Conservation (phyloP, 768 basidiomycete species). For the Calocybe cyanea region DNA sequence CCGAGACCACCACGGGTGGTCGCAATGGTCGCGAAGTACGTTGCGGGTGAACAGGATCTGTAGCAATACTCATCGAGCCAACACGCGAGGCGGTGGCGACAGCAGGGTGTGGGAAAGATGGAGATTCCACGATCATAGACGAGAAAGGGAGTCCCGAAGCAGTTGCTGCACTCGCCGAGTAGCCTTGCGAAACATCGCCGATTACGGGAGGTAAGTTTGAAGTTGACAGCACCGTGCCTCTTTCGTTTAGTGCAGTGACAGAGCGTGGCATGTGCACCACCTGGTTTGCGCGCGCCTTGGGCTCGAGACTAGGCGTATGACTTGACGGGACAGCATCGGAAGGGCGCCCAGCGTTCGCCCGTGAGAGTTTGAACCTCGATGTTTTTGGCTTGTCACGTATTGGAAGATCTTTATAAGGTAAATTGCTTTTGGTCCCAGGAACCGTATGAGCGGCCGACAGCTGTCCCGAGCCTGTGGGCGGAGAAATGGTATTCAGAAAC, state of each 20-base stretch:
- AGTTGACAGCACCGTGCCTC: too few relatives aligned
- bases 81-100: neutral
- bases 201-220: too few relatives aligned
- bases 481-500: constrained; percentile 22
- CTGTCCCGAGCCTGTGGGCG: neutral
- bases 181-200: too few relatives aligned
- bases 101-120: constrained; percentile 3
- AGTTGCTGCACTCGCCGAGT: too few relatives aligned
- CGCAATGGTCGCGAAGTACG: constrained; percentile 5
- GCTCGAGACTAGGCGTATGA: too few relatives aligned
- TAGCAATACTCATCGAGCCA: too few relatives aligned
- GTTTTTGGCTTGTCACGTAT: constrained; percentile 34
- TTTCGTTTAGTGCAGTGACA: too few relatives aligned
- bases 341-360: constrained; percentile 27
- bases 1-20: constrained; percentile 10
- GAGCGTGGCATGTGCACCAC: too few relatives aligned
- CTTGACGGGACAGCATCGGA: neutral
- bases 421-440: constrained; percentile 5
- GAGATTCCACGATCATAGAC: neutral
- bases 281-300: too few relatives aligned
- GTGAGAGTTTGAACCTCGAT: constrained; percentile 50
- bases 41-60: constrained; percentile 6
- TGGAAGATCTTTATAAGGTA: constrained; percentile 16
- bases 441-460: neutral
- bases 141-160: too few relatives aligned